Evolutionary conservation across 306 rosid species (phyloP).

Genomic region (Prinsepia uniflora): DNA sequence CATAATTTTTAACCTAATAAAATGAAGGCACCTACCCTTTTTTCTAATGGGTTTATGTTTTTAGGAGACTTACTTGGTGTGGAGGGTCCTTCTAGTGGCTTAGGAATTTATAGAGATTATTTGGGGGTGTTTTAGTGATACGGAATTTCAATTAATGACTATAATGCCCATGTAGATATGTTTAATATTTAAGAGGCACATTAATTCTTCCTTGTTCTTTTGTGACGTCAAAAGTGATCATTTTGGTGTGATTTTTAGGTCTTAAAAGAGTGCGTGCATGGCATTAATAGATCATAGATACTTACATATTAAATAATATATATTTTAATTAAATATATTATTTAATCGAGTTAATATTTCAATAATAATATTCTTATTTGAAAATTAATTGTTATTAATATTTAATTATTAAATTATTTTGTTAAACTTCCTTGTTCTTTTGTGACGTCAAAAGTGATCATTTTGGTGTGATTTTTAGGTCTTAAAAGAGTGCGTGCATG

Average conservation of each 20-base stretch:
- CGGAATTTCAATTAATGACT: slow-evolving; percentile 32
- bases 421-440: slow-evolving; percentile 39
- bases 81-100: slow-evolving; percentile 14
- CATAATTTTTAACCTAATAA: slow-evolving; percentile 20
- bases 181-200: slow-evolving; percentile 12
- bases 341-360: no score
- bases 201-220: slow-evolving; percentile 43
- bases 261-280: background rate
- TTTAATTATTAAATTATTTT: no score
- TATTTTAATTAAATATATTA: no score
- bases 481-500: background rate
- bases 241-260: slow-evolving; percentile 6
- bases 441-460: slow-evolving; percentile 29
- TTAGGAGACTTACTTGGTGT: background rate
- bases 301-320: no score
- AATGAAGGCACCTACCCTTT: no score
- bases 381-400: no score
- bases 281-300: background rate
- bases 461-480: slow-evolving; percentile 6
- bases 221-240: slow-evolving; percentile 29
- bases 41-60: no score
- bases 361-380: no score
- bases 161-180: slow-evolving; percentile 37
- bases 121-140: background rate
- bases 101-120: slow-evolving; percentile 40